Percentiles rank a stretch among this genome's conserved stretches.
These are phyloP conservation scores for Aspergillus sp. DNA, from an alignment of 2,329 filamentous ascomycete genomes.

Conservation along the genomic window DNA sequence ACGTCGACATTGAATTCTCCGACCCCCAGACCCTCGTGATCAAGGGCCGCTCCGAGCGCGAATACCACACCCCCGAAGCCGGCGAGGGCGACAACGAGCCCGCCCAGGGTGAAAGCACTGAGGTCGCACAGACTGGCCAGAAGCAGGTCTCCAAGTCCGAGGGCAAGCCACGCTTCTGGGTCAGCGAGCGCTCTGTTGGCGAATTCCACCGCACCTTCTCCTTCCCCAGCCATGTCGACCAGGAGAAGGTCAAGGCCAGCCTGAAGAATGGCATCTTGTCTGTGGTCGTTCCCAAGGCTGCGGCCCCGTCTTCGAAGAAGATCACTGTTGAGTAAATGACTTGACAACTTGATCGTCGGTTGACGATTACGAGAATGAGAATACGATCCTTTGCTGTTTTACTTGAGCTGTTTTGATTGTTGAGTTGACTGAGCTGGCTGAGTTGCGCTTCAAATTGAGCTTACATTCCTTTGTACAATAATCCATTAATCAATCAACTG, in stretches of 20 bases:
- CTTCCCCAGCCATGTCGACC: slow-evolving; percentile 58
- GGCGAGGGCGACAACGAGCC: slow-evolving; percentile 45
- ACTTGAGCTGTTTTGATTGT: background rate
- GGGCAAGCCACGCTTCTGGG: slow-evolving; percentile 53
- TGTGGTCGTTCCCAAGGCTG: slow-evolving; percentile 58
- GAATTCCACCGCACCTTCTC: slow-evolving; percentile 60
- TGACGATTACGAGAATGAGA: background rate
- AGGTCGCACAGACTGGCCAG: slow-evolving; percentile 30
- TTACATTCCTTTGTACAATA: background rate
- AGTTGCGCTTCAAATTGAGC: background rate
- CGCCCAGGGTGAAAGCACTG: slow-evolving; percentile 20
- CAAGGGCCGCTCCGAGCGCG: slow-evolving; percentile 42
- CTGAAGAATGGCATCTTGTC: slow-evolving; percentile 61
- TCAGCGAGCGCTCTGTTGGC: slow-evolving; percentile 58
- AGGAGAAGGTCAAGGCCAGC: slow-evolving; percentile 59
- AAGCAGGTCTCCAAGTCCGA: slow-evolving; percentile 19
- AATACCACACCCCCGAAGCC: slow-evolving; percentile 36
- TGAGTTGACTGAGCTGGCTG: background rate
- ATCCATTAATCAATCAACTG: background rate
- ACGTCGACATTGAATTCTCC: slow-evolving; percentile 48
- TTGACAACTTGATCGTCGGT: background rate
- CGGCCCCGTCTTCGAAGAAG: slow-evolving; percentile 48
- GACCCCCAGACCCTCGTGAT: slow-evolving; percentile 48
- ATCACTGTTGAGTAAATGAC: slow-evolving; percentile 55
- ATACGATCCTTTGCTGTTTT: background rate